Conservation (phyloP, 768 basidiomycete genomes). For the Leccinum subgranulosum region DNA sequence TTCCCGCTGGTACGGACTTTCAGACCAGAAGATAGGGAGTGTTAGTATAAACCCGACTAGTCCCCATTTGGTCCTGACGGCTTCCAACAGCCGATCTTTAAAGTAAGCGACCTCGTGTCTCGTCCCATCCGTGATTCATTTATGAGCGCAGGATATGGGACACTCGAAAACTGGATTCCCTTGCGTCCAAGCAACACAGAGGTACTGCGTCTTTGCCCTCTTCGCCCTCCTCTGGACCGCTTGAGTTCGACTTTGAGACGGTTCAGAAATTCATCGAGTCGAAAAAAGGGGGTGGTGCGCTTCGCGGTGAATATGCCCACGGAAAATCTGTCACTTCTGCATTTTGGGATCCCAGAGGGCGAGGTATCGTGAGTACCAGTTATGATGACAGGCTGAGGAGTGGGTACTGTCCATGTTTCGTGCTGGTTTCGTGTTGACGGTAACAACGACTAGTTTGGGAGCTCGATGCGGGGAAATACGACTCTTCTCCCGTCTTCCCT, state of each 20-base stretch:
- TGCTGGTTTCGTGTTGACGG: slow-evolving; percentile 7
- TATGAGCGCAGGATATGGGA: slow-evolving; percentile 68
- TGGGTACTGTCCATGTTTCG: slow-evolving; percentile 34
- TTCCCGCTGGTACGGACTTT: slow-evolving; percentile 59
- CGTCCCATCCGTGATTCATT: neutral
- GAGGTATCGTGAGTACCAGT: slow-evolving; percentile 77
- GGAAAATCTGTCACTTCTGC: slow-evolving; percentile 78
- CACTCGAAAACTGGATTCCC: slow-evolving; percentile 54
- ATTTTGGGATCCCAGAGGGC: slow-evolving; percentile 82
- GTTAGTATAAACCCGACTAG: slow-evolving; percentile 75
- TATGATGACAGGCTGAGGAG: slow-evolving; percentile 77
- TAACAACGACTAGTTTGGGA: slow-evolving; percentile 64
- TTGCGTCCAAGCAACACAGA: slow-evolving; percentile 29
- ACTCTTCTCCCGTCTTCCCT: slow-evolving; percentile 48
- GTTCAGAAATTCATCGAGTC: slow-evolving; percentile 51
- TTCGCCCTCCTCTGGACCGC: slow-evolving; percentile 10
- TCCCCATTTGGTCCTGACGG: slow-evolving; percentile 64
- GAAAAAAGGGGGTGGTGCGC: slow-evolving; percentile 47
- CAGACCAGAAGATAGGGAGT: slow-evolving; percentile 72
- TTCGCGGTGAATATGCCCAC: slow-evolving; percentile 68
- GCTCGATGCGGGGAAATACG: slow-evolving; percentile 49
- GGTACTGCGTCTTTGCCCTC: slow-evolving; percentile 26
- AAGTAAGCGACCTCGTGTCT: slow-evolving; percentile 45
- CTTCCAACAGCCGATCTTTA: slow-evolving; percentile 68
- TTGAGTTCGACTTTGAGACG: slow-evolving; percentile 38